Percentiles rank a stretch among this genome's conserved stretches.
Conservation (phyloP, 2,329 filamentous ascomycete genomes). For the Neofusicoccum parvum region DNA sequence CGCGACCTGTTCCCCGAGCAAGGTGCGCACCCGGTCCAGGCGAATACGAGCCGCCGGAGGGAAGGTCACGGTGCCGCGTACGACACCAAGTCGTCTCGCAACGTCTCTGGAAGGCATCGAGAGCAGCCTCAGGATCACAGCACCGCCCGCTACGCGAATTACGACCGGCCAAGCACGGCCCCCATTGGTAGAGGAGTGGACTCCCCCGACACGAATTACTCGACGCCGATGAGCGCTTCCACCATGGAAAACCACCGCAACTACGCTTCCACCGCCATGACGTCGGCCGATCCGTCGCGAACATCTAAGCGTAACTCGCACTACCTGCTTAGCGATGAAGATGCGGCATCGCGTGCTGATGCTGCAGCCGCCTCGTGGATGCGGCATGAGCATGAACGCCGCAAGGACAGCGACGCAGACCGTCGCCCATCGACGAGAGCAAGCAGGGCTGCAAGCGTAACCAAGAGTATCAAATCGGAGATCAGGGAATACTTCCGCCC, state of each 20-base stretch:
- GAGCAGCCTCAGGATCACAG: background rate
- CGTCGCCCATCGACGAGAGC: constrained; percentile 21
- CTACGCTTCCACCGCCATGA: constrained; percentile 45
- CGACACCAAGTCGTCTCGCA: constrained; percentile 29
- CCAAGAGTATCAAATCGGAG: constrained; percentile 40
- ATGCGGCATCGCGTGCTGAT: constrained; percentile 41
- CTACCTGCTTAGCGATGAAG: constrained; percentile 30
- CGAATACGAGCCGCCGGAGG: constrained; percentile 38
- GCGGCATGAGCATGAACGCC: constrained; percentile 46
- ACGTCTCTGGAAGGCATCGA: constrained; percentile 26
- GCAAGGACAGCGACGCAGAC: constrained; percentile 29
- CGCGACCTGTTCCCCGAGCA: constrained; percentile 31
- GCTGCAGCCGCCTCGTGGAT: constrained; percentile 47
- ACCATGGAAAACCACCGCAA: constrained; percentile 40
- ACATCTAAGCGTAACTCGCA: constrained; percentile 45
- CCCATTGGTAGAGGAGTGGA: constrained; percentile 32
- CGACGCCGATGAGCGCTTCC: constrained; percentile 45
- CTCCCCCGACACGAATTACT: constrained; percentile 37
- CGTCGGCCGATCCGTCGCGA: constrained; percentile 42
- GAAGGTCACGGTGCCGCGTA: constrained; percentile 32
- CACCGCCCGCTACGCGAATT: constrained; percentile 13
- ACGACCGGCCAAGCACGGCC: constrained; percentile 28
- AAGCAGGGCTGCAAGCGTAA: constrained; percentile 38
- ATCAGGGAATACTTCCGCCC: constrained; percentile 48
- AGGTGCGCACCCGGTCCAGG: constrained; percentile 27